A percentile compares a stretch with the other conserved stretches of the same genome.
Conservation (phyloP, 306 rosid species). For the Biancaea sappan region DNA sequence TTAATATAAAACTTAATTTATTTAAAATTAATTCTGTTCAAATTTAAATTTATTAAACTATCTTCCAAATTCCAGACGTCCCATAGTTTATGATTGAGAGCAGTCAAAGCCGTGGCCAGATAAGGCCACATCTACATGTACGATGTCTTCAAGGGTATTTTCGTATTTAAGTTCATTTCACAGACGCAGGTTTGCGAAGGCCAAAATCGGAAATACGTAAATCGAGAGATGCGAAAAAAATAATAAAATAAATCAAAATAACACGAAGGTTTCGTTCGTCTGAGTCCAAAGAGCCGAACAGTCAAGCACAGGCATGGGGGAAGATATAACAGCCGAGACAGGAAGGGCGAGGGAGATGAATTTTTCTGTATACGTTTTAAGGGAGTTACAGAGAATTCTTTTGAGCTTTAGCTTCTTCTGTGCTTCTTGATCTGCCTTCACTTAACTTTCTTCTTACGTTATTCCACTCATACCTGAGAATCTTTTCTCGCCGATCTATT, state of each 20-base stretch:
- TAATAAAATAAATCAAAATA: neutral
- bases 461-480: constrained; percentile 38
- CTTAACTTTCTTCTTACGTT: constrained; percentile 29
- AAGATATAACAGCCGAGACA: neutral
- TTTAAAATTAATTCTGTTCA: no score
- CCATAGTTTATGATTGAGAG: no score
- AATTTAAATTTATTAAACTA: no score
- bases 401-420: constrained; percentile 8
- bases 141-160: neutral
- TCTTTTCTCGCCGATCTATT: constrained; percentile 53
- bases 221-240: neutral
- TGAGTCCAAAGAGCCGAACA: neutral
- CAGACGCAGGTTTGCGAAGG: neutral
- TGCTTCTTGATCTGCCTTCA: constrained; percentile 48
- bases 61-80: no score
- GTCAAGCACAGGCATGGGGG: neutral
- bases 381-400: constrained; percentile 8
- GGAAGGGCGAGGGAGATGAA: constrained; percentile 3
- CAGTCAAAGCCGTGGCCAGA: neutral
- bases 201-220: neutral
- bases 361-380: neutral
- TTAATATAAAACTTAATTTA: no score
- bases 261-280: constrained; percentile 3
- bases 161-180: neutral
- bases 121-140: neutral